phyloP scores from a whole-genome alignment of 306 rosid species.

The Boehmeria nivea region DNA sequence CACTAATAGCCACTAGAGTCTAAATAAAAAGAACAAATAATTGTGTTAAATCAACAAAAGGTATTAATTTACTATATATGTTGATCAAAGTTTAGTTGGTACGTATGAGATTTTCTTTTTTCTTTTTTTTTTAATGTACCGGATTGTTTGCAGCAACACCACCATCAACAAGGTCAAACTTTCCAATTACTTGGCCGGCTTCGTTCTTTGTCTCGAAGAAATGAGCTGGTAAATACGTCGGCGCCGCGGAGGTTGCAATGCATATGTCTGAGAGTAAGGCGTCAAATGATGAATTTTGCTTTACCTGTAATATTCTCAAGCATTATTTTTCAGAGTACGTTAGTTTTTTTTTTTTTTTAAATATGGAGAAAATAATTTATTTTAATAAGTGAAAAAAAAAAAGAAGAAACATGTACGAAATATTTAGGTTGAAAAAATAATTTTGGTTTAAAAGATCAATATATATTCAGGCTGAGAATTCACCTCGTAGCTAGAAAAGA shows the following conservation, averaged over 20 bases:
- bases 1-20: slow-evolving; percentile 55
- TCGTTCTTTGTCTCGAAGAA: slow-evolving; percentile 10
- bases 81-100: neutral
- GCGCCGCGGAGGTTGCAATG: slow-evolving; percentile 33
- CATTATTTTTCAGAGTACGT: neutral
- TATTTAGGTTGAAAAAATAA: neutral
- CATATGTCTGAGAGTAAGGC: slow-evolving; percentile 28
- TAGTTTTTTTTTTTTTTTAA: neutral
- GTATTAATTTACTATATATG: neutral
- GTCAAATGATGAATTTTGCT: slow-evolving; percentile 1
- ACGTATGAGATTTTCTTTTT: neutral
- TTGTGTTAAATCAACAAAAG: no score
- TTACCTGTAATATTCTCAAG: neutral
- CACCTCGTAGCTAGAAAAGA: slow-evolving; percentile 49
- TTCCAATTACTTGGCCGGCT: neutral
- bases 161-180: slow-evolving; percentile 34
- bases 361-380: no score
- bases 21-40: slow-evolving; percentile 8
- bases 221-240: slow-evolving; percentile 27
- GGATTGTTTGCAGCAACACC: slow-evolving; percentile 32
- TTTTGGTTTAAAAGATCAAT: neutral
- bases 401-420: no score
- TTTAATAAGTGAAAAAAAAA: no score
- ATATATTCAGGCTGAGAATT: neutral
- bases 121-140: neutral